These are phyloP conservation scores for Tilletiaria anomala DNA, from an alignment of 1,284 basidiomycete species.

Conservation along the genomic window DNA sequence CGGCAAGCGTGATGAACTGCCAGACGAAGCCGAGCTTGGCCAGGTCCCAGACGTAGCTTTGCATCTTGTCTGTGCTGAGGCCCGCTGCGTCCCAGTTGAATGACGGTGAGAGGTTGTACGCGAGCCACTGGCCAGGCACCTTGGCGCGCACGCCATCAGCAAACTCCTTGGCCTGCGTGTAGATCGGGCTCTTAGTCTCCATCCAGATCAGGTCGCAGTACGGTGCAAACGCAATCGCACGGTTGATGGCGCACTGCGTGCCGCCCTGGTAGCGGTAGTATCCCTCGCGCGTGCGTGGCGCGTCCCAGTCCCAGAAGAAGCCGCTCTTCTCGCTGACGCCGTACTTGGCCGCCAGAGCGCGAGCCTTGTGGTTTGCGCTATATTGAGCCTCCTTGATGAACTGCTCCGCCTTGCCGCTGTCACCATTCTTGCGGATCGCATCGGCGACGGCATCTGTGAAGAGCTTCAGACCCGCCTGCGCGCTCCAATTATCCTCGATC, in stretches of 20 bases:
- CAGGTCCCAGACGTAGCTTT: conserved; percentile 79
- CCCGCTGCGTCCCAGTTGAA: conserved; percentile 62
- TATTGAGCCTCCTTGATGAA: conserved; percentile 53
- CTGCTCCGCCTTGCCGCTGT: conserved; percentile 42
- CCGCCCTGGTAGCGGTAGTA: conserved; percentile 95
- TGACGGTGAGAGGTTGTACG: conserved; percentile 39
- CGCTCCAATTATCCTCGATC: conserved; percentile 75
- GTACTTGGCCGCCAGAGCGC: conserved; percentile 62
- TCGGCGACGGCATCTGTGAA: conserved; percentile 62
- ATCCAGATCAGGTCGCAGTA: conserved; percentile 60
- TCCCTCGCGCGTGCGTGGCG: conserved; percentile 82
- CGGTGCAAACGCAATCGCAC: conserved; percentile 80
- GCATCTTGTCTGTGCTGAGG: conserved; percentile 69
- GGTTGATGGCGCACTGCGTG: conserved; percentile 82
- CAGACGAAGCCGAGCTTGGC: conserved; percentile 88
- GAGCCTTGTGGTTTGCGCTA: conserved; percentile 56
- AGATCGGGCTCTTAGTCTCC: conserved; percentile 93
- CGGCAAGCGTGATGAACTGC: conserved; percentile 96
- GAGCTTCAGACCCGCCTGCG: conserved; percentile 59
- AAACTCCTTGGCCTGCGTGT: conserved; percentile 84
- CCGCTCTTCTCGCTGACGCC: conserved; percentile 49
- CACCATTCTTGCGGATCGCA: conserved; percentile 55
- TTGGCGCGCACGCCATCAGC: conserved; percentile 44
- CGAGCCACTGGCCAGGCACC: conserved; percentile 36
- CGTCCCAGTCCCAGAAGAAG: conserved; percentile 77